phyloP scores from a whole-genome alignment of 2,329 filamentous ascomycete genomes.

The Xylariaceae sp. region DNA sequence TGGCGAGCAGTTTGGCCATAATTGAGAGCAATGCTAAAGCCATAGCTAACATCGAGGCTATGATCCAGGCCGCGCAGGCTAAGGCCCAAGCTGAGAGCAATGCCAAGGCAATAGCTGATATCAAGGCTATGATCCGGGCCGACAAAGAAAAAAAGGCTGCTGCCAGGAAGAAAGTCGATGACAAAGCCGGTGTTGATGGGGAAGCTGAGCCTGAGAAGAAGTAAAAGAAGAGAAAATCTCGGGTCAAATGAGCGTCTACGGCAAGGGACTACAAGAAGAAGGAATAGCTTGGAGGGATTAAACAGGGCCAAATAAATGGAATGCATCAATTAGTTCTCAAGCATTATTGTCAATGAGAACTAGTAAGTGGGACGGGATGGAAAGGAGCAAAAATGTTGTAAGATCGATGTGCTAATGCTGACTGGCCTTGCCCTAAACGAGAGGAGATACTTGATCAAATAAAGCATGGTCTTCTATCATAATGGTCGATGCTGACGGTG shows the following conservation, averaged over 20 bases:
- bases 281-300: background rate
- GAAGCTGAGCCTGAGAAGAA: background rate
- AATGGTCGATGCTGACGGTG: slow-evolving; percentile 11
- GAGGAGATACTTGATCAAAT: slow-evolving; percentile 13
- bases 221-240: background rate
- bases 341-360: background rate
- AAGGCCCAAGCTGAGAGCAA: no score
- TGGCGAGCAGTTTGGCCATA: no score
- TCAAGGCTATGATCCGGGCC: no score
- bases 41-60: no score
- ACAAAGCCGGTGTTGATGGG: background rate
- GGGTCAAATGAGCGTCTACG: background rate
- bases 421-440: slow-evolving; percentile 8
- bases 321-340: background rate
- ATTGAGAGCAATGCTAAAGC: no score
- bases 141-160: no score
- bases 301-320: background rate
- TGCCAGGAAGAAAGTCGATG: background rate
- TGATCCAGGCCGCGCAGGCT: no score
- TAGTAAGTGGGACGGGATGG: background rate
- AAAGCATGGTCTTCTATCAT: slow-evolving; percentile 20
- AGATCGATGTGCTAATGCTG: slow-evolving; percentile 7
- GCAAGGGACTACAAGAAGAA: background rate
- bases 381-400: background rate
- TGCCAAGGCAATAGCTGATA: background rate